A percentile compares a stretch with the other conserved stretches of the same genome.
phyloP scores from a whole-genome alignment of 148 eudicot genomes.

The Vaccinium corymbosum region DNA sequence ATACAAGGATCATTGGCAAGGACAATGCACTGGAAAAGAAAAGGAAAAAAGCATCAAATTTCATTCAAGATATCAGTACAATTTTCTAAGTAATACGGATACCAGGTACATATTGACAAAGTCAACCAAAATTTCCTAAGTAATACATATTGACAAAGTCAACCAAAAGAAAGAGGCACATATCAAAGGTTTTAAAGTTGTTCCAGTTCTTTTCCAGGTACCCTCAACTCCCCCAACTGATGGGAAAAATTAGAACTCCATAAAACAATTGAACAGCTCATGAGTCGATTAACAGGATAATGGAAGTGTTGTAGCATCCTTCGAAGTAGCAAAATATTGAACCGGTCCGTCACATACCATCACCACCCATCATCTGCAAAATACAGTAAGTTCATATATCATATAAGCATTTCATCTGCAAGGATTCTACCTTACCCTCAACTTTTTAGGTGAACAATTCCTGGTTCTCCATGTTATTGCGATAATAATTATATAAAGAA shows the following conservation, averaged over 20 bases:
- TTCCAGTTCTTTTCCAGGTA: not conserved
- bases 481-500: not conserved
- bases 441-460: not conserved
- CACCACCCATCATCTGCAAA: constrained; percentile 74
- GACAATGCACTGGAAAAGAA: not conserved
- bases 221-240: not conserved
- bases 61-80: not conserved
- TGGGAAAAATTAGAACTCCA: not conserved
- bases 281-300: not conserved
- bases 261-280: not conserved
- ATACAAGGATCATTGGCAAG: not conserved
- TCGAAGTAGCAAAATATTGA: constrained; percentile 11
- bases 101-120: not conserved
- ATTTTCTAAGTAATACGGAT: not conserved
- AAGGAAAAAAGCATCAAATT: not conserved
- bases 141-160: not conserved
- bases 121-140: not conserved
- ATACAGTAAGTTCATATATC: not conserved
- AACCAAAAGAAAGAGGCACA: not conserved
- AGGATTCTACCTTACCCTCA: not conserved
- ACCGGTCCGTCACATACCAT: constrained; percentile 20
- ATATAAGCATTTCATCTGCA: not conserved
- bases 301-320: not conserved
- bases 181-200: not conserved
- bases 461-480: not conserved